Evolutionary conservation across 495 filamentous ascomycete genomes (phyloP).

Genomic region (Neurospora tetraspora): DNA sequence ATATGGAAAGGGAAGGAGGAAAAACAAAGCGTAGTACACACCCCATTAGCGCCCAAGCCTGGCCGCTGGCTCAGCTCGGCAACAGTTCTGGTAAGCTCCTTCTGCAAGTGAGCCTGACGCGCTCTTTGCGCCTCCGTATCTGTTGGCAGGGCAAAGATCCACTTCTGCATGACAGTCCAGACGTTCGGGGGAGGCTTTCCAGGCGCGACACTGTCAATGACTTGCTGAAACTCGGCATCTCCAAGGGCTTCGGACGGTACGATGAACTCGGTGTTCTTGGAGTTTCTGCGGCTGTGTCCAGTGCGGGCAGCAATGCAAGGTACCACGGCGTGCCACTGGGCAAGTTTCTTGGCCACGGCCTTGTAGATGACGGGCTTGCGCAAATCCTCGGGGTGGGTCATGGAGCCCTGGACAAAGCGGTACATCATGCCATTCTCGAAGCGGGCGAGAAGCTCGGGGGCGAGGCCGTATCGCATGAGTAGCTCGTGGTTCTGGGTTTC

Average conservation of each 20-base stretch:
- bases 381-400: constrained; percentile 72
- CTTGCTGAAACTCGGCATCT: constrained; percentile 29
- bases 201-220: constrained; percentile 47
- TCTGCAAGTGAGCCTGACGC: constrained; percentile 58
- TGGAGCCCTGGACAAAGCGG: constrained; percentile 71
- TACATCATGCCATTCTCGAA: constrained; percentile 97
- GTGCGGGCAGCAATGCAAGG: constrained; percentile 41
- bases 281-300: constrained; percentile 25
- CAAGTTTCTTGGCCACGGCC: constrained; percentile 72
- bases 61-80: constrained; percentile 60
- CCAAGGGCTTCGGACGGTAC: constrained; percentile 14
- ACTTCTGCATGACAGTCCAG: constrained; percentile 93
- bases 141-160: constrained; percentile 77
- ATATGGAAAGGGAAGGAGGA: neutral
- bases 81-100: constrained; percentile 61
- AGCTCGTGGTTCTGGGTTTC: constrained; percentile 55
- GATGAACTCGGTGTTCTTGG: constrained; percentile 12
- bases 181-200: constrained; percentile 63
- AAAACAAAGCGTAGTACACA: constrained; percentile 32
- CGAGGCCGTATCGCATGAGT: constrained; percentile 68
- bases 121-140: constrained; percentile 53
- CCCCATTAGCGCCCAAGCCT: constrained; percentile 62
- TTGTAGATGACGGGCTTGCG: constrained; percentile 61
- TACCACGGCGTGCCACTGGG: constrained; percentile 86
- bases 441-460: constrained; percentile 77